Percentiles rank a stretch among this genome's conserved stretches.
Conservation (phyloP, 1,284 basidiomycete genomes). For the Inonotus obliquus region DNA sequence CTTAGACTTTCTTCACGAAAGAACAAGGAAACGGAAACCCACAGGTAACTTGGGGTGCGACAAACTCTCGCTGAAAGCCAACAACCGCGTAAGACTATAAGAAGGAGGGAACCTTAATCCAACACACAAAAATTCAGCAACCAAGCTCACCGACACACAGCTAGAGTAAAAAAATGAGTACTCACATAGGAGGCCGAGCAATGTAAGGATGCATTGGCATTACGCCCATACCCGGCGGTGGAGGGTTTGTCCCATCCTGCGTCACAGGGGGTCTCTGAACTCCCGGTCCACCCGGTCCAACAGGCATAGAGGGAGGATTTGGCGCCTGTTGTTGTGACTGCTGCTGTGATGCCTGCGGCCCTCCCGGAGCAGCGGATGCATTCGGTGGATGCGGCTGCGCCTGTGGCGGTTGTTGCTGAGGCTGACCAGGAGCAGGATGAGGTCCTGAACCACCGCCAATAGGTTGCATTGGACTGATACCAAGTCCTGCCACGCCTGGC, state of each 20-base stretch:
- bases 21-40: neutral
- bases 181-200: constrained; percentile 4
- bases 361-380: constrained; percentile 2
- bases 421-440: neutral
- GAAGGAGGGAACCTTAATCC: neutral
- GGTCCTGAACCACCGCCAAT: too few relatives aligned
- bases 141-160: neutral
- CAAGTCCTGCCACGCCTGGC: constrained; percentile 1
- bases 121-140: neutral
- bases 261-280: neutral
- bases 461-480: constrained; percentile 7
- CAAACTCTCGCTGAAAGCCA: constrained; percentile 13
- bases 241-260: constrained; percentile 9
- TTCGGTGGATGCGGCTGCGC: constrained; percentile 14
- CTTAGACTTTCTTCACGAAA: neutral
- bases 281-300: constrained; percentile 7
- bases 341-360: neutral
- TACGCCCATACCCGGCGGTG: neutral
- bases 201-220: neutral
- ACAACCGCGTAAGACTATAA: constrained; percentile 3
- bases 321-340: constrained; percentile 12
- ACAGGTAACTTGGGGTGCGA: constrained; percentile 14
- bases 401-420: neutral
- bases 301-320: neutral
- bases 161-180: neutral